These are phyloP conservation scores for Monascus purpureus DNA, from an alignment of 495 filamentous ascomycete genomes.

Conservation along the genomic window DNA sequence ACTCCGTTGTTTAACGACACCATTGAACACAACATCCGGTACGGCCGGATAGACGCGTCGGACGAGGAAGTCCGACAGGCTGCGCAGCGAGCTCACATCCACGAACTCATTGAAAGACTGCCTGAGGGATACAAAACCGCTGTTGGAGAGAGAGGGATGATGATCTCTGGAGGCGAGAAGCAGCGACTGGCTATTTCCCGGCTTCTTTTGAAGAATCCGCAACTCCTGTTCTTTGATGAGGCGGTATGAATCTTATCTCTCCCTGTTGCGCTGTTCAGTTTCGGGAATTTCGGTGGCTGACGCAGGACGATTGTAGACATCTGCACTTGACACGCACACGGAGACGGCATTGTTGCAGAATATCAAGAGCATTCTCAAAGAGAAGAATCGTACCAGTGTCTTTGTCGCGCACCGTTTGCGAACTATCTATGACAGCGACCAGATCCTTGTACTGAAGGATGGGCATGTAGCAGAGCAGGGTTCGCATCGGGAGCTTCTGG, in stretches of 20 bases:
- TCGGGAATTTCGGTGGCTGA: no score
- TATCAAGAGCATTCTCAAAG: conserved; percentile 84
- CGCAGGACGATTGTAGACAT: conserved; percentile 60
- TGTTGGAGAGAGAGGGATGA: conserved; percentile 92
- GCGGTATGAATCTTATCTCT: conserved; percentile 41
- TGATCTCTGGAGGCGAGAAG: conserved; percentile 97
- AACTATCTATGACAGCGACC: conserved; percentile 87
- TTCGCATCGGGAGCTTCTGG: conserved; percentile 72
- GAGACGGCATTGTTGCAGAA: conserved; percentile 84
- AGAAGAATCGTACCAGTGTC: conserved; percentile 79
- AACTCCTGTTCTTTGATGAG: conserved; percentile 92
- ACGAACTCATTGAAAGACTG: conserved; percentile 63
- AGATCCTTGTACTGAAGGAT: conserved; percentile 81
- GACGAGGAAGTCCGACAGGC: conserved; percentile 59
- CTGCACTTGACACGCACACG: conserved; percentile 88
- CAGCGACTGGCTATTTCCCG: conserved; percentile 82
- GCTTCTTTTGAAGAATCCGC: conserved; percentile 81
- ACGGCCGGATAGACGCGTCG: conserved; percentile 74
- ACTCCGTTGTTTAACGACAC: conserved; percentile 95
- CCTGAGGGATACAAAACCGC: conserved; percentile 84
- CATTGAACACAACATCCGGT: conserved; percentile 88
- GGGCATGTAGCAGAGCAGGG: conserved; percentile 75
- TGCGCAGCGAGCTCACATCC: conserved; percentile 68
- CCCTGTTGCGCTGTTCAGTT: no score
- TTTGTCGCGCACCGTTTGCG: conserved; percentile 87